Evolutionary conservation across 2,329 filamentous ascomycete genomes (phyloP).

Genomic region (Cylindrodendrum hubeiense): DNA sequence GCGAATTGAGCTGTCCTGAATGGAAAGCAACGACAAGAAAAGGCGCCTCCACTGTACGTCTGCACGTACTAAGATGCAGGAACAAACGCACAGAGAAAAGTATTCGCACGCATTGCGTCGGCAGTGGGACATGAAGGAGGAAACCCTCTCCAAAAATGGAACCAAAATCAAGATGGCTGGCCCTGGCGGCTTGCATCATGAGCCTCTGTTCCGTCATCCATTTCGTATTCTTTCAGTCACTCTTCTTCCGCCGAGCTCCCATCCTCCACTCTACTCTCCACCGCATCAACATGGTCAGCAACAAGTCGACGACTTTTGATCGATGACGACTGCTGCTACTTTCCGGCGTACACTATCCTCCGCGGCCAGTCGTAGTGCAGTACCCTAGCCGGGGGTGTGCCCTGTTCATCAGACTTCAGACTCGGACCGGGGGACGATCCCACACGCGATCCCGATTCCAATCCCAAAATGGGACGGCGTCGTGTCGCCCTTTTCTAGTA

Average conservation of each 20-base stretch:
- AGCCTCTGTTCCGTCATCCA: neutral
- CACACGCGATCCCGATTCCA: slow-evolving; percentile 25
- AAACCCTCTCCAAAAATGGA: neutral
- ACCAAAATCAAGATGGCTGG: neutral
- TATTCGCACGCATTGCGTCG: neutral
- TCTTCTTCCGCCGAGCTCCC: neutral
- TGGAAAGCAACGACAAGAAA: neutral
- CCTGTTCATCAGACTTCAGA: slow-evolving; percentile 12
- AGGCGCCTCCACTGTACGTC: neutral
- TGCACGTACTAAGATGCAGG: slow-evolving; percentile 2
- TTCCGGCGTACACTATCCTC: neutral
- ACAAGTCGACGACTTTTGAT: neutral
- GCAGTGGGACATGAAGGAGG: neutral
- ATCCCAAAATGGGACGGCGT: slow-evolving; percentile 15
- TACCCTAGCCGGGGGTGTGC: slow-evolving; percentile 8
- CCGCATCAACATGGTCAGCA: neutral
- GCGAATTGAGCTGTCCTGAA: too few species aligned
- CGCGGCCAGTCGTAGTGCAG: neutral
- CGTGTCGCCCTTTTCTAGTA: slow-evolving; percentile 17
- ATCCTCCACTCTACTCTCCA: slow-evolving; percentile 1
- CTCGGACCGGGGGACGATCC: slow-evolving; percentile 13
- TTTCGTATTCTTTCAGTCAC: neutral
- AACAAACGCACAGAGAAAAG: neutral
- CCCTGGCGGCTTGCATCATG: neutral
- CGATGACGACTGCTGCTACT: slow-evolving; percentile 20